phyloP scores from a whole-genome alignment of 1,139 yeast genomes.

The Taiozyma onychis region DNA sequence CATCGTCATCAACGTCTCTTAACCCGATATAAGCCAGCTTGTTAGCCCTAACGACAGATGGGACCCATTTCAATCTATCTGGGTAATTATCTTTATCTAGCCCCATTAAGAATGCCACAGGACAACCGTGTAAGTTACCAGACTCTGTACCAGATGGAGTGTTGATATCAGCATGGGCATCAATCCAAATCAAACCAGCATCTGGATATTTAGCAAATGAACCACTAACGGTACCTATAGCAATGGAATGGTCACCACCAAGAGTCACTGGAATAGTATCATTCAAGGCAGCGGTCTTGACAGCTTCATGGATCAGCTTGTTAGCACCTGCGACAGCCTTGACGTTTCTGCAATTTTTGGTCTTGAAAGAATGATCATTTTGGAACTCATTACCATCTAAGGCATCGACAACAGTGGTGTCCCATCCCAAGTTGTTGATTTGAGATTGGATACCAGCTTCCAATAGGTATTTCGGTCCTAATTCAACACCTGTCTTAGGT shows the following conservation, averaged over 20 bases:
- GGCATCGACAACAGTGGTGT: conserved; percentile 50
- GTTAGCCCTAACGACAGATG: conserved; percentile 55
- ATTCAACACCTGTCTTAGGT: conserved; percentile 87
- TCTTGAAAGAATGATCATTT: conserved; percentile 40
- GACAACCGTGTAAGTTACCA: conserved; percentile 96
- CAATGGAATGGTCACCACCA: conserved; percentile 97
- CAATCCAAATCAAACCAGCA: conserved; percentile 91
- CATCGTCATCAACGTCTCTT: conserved; percentile 88
- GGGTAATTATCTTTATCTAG: conserved; percentile 52
- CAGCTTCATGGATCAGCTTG: conserved; percentile 56
- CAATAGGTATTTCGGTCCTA: conserved; percentile 81
- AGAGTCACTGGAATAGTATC: conserved; percentile 72
- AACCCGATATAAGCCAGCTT: conserved; percentile 91
- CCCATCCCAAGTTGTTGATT: conserved; percentile 69
- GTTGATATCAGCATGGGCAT: conserved; percentile 97
- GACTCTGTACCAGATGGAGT: conserved; percentile 82
- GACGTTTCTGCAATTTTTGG: conserved; percentile 65
- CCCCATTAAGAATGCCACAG: conserved; percentile 86
- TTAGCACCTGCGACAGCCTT: conserved; percentile 72
- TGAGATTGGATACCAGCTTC: conserved; percentile 66
- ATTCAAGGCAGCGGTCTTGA: conserved; percentile 40
- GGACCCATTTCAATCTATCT: conserved; percentile 75
- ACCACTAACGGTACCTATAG: conserved; percentile 89
- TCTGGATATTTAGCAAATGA: conserved; percentile 76
- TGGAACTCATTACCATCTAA: conserved; percentile 45